These are phyloP conservation scores for Escallonia herrerae DNA, from an alignment of 129 eudicot species.

Conservation along the genomic window DNA sequence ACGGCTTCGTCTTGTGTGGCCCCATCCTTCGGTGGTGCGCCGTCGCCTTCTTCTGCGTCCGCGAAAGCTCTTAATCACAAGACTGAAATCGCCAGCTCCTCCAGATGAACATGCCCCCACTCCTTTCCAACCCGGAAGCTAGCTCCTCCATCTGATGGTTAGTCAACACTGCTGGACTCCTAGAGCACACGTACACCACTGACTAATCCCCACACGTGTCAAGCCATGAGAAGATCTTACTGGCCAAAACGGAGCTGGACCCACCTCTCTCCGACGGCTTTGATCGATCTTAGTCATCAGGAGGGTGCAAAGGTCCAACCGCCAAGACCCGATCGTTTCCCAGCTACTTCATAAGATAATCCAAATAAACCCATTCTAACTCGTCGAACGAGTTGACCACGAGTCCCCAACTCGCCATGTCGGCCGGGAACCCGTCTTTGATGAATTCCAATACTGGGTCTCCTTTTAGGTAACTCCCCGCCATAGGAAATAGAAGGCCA, in stretches of 20 bases:
- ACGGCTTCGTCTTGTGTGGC: too few relatives aligned
- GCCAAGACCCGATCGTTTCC: slow-evolving; percentile 54
- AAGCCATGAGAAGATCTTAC: slow-evolving; percentile 36
- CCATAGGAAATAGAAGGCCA: too few relatives aligned
- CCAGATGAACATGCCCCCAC: slow-evolving; percentile 38
- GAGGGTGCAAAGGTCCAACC: slow-evolving; percentile 52
- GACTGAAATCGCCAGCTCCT: too few relatives aligned
- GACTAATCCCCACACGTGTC: slow-evolving; percentile 26
- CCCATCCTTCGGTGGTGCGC: too few relatives aligned
- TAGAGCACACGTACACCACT: slow-evolving; percentile 55
- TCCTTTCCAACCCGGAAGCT: slow-evolving; percentile 40
- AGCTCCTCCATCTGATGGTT: slow-evolving; percentile 46
- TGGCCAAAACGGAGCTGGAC: slow-evolving; percentile 15
- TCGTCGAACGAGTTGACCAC: slow-evolving; percentile 47
- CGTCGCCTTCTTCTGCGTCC: too few relatives aligned
- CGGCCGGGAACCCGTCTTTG: slow-evolving; percentile 14
- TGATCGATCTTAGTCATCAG: background rate
- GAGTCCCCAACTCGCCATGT: slow-evolving; percentile 39
- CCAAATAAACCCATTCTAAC: slow-evolving; percentile 42
- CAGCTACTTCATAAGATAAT: slow-evolving; percentile 19
- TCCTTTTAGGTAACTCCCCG: slow-evolving; percentile 36
- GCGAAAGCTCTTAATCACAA: too few relatives aligned
- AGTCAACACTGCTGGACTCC: slow-evolving; percentile 53
- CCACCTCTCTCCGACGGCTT: slow-evolving; percentile 7
- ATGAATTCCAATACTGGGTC: slow-evolving; percentile 35